Evolutionary conservation across 2,329 filamentous ascomycete species (phyloP).

Genomic region (Zymoseptoria passerinii): DNA sequence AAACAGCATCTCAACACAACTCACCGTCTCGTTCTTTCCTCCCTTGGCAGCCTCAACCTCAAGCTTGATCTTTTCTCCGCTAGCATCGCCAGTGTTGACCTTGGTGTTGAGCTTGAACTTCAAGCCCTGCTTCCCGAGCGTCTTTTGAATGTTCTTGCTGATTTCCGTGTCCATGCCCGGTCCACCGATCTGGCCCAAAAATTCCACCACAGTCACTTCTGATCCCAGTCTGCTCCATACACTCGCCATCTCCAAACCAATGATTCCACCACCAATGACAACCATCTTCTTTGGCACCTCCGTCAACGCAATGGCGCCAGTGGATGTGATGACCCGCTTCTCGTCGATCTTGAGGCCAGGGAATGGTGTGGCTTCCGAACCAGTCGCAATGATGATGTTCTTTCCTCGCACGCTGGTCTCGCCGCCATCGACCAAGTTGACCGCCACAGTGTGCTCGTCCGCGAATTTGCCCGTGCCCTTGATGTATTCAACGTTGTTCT

Average conservation of each 20-base stretch:
- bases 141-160: constrained; percentile 83
- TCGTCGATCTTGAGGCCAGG: constrained; percentile 93
- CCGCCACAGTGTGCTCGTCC: constrained; percentile 75
- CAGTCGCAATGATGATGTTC: constrained; percentile 97
- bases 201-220: constrained; percentile 96
- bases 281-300: constrained; percentile 94
- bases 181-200: constrained; percentile 89
- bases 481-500: constrained; percentile 97
- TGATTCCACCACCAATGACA: constrained; percentile 97
- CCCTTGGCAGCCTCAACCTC: constrained; percentile 89
- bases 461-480: constrained; percentile 58
- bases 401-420: constrained; percentile 81
- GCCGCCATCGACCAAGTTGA: constrained; percentile 82
- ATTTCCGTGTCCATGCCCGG: constrained; percentile 96
- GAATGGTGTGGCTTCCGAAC: constrained; percentile 91
- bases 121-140: constrained; percentile 90
- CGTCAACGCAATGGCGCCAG: constrained; percentile 79
- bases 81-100: constrained; percentile 76
- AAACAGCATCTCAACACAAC: constrained; percentile 25
- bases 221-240: constrained; percentile 92
- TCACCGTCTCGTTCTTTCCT: constrained; percentile 83
- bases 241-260: constrained; percentile 94
- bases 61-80: constrained; percentile 68
- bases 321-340: constrained; percentile 95
- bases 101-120: constrained; percentile 98